These are phyloP conservation scores for Claviceps spartinae DNA, from an alignment of 2,329 filamentous ascomycete species.

Conservation along the genomic window DNA sequence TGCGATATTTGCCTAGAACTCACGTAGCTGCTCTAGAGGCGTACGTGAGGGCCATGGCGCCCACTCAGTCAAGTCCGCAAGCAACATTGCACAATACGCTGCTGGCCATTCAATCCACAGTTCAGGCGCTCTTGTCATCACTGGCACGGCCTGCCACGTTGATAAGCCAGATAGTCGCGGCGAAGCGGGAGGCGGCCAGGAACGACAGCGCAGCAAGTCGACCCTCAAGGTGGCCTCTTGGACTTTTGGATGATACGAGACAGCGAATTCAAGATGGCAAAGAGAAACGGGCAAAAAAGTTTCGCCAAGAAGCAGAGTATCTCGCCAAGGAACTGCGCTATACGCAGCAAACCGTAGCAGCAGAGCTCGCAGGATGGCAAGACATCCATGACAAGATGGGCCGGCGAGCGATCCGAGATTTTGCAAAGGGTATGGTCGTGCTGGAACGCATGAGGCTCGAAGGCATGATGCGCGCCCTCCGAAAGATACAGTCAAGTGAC, in stretches of 20 bases:
- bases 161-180: slow-evolving; percentile 60
- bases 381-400: slow-evolving; percentile 73
- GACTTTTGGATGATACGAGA: slow-evolving; percentile 75
- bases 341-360: slow-evolving; percentile 85
- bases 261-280: slow-evolving; percentile 72
- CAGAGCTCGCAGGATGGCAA: slow-evolving; percentile 87
- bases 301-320: slow-evolving; percentile 54
- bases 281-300: slow-evolving; percentile 62
- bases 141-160: slow-evolving; percentile 68
- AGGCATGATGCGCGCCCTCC: slow-evolving; percentile 65
- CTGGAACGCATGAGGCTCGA: slow-evolving; percentile 67
- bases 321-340: slow-evolving; percentile 76
- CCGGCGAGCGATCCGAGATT: slow-evolving; percentile 56
- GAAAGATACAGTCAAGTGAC: slow-evolving; percentile 32
- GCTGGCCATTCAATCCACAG: slow-evolving; percentile 69
- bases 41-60: slow-evolving; percentile 53
- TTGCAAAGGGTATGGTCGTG: slow-evolving; percentile 67
- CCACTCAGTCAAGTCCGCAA: slow-evolving; percentile 60
- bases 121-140: slow-evolving; percentile 65
- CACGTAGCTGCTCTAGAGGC: slow-evolving; percentile 60
- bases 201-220: slow-evolving; percentile 61
- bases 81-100: slow-evolving; percentile 62
- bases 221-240: slow-evolving; percentile 66
- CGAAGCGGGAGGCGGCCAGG: slow-evolving; percentile 65
- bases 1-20: slow-evolving; percentile 52